Evolutionary conservation across 2,329 filamentous ascomycete species (phyloP), one percentile per base, ranked within the genome.

Genomic region (Lachnellula hyalina): DNA sequence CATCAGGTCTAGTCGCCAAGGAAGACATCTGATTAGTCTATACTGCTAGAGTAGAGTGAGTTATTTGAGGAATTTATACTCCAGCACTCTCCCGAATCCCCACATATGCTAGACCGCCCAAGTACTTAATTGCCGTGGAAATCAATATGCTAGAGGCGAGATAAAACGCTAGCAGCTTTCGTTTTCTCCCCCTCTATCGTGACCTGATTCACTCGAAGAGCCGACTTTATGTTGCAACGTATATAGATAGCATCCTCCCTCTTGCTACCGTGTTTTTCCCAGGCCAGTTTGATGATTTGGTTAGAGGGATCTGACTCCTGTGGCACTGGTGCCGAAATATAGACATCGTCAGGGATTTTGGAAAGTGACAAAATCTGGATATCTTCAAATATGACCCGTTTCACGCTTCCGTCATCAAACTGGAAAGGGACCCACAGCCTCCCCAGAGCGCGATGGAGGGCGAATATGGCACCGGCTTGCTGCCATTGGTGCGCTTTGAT

Each of bases 401-500:
- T 66, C 21, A 35, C 34, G 28, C 42, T 67, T 21, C 49, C 48
- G 35, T 54, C 53, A 19, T 53, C 47, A 38, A 54, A 56, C 11
- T 61, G 64, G 2, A 71, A 47, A 45, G 63, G 64, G 51, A 74
- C 86, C 89, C 89, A 95, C 5, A 89, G 69, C 4, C 82, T 74
- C 0, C 84, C 85, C 14, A 93, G 73, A 0, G 86, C 84, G 8
- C 79, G 76, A 49, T 81, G 73, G 5, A 81, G 77, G 5, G 79
- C 75, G 5, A 73, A 67, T 15, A 92, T 77, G 1, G 82, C 76
- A 3, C 74, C 70, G n/a, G 76, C 72, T 32, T 32, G 28, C 0
- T 73, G 73, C 76, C 82, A 83, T 3, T 65, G 69, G 0, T 61
- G 46, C 78, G 86, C 90, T 57, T 84, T 72, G 7, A 96, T 71